Evolutionary conservation across 2,329 filamentous ascomycete species (phyloP), one percentile per base, ranked within the genome.

Genomic region (Rhytidhysteron rufulum): DNA sequence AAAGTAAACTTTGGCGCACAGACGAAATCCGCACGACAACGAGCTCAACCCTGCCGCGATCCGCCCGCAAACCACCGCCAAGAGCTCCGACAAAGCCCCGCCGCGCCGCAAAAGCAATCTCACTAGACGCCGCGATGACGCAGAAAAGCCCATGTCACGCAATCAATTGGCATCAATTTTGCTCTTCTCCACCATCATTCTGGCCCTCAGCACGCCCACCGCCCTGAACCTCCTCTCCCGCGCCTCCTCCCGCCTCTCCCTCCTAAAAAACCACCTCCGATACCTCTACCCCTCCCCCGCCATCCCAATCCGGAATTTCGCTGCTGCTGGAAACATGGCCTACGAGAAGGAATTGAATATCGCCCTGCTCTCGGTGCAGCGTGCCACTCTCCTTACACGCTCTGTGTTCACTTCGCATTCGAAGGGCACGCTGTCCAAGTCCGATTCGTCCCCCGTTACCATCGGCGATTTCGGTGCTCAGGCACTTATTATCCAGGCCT

Each of bases 391-490:
- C 49, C 77, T 89, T 42, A 89, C 86, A 37, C 85, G 87, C 66
- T 79, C 79, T 47, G 86, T 89, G 61, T 87, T 86, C 73, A 75
- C 89, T 70, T 86, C 91, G 55, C 93, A 91, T 69, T 85, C 88
- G 56, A 97, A 97, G 72, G 91, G 91, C 54, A 96, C 93, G 33
- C 77, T 95, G 37, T 86, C 85, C 65, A 98, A 98, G 73, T 85
- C 88, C 67, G 93, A 98, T 75, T 88, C 88, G 63, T 95, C 90
- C 8, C 93, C 93, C 50, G 93, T 98, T 57, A 98, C 93, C 15
- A 93, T 97, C 56, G 93, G 91, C 65, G 93, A 98, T 72, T 97
- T 95, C 66, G 93, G 93, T 60, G 94, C 93, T 27, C 93, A 98
- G 73, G 90, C 93, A 22, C 80, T 98, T 51, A 95, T 98, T 68